phyloP scores from a whole-genome alignment of 2,329 filamentous ascomycete genomes.

The Colletotrichum godetiae region DNA sequence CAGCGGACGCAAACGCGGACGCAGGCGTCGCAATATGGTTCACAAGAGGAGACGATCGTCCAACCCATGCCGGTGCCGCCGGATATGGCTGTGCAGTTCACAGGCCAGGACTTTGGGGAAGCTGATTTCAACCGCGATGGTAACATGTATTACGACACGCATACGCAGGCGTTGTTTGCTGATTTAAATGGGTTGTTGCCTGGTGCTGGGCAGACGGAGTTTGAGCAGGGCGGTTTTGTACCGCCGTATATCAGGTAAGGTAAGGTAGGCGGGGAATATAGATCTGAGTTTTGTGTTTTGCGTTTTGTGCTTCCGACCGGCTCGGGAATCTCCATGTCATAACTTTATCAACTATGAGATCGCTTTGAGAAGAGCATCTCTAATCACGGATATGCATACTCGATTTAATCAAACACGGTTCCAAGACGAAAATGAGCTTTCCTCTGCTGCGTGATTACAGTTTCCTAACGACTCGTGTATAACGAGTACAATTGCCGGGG shows the following conservation, averaged over 20 bases:
- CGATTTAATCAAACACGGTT: too few relatives aligned
- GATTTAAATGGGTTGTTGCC: slow-evolving; percentile 11
- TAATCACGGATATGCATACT: too few relatives aligned
- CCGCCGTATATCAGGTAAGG: background rate
- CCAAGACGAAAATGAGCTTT: too few relatives aligned
- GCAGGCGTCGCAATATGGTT: background rate
- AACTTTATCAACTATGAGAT: too few relatives aligned
- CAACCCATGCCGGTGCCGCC: slow-evolving; percentile 9
- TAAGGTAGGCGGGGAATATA: background rate
- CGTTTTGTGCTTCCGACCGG: too few relatives aligned
- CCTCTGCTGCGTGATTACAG: too few relatives aligned
- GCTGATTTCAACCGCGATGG: background rate
- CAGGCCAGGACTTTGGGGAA: background rate
- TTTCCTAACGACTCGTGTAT: too few relatives aligned
- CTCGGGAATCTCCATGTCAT: too few relatives aligned
- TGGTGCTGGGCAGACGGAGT: background rate
- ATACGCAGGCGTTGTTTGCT: background rate
- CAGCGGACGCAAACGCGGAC: background rate
- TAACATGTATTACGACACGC: background rate
- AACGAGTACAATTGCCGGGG: too few relatives aligned
- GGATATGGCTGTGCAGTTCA: background rate
- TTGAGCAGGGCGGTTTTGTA: too few relatives aligned
- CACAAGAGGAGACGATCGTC: background rate
- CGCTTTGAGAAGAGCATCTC: too few relatives aligned
- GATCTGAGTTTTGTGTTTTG: too few relatives aligned